Base-by-base conservation (phyloP, 306 rosid species). In the Cucurbita argyrosperma region DNA sequence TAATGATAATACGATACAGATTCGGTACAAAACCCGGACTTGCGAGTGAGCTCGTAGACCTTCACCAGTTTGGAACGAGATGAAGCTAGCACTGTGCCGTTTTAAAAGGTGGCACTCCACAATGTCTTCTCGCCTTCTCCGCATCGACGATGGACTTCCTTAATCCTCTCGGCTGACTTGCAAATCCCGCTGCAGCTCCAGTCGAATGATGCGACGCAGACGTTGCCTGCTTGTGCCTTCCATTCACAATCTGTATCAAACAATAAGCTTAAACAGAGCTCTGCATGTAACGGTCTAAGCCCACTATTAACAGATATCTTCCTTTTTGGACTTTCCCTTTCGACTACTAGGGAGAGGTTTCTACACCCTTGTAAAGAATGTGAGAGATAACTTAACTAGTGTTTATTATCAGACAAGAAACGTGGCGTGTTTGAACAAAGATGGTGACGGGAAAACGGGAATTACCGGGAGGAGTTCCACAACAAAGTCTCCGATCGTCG, bases 141-240 rank as follows among this genome's bases (percentile, higher is more conserved):
- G 11, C 99, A 95, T 43, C 99, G 90, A 47, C 90, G 80, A 72
- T 95, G 99, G 60, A 95, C 96, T 80, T 95, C 99, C 86, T 88
- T 95, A 9, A 95, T 91, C 83, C 97, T 86, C 18, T 95, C 99
- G 1, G 97, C 97, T 18, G 99, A 95, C 79, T 89, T 82, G 81
- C 99, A 95, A 70, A 95, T 95, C 57, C 99, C 99, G 26, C 97
- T 95, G 85, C 99, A 95, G 80, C 73, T 95, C 99, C 99, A 95
- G 76, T 95, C 99, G 40, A 88, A 95, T 11, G 97, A 91, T 47
- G 99, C 99, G 51, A 95, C 97, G 59, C 99, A 95, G n/a, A 88
- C 57, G 82, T 95, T 95, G 76, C 99, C 99, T 46, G 99, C 99
- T 72, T 91, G 99, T 8, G 99, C 99, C 88, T 95, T 95, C 99